phyloP scores from a whole-genome alignment of 345 rosid species.

The Pelargonium nanum region DNA sequence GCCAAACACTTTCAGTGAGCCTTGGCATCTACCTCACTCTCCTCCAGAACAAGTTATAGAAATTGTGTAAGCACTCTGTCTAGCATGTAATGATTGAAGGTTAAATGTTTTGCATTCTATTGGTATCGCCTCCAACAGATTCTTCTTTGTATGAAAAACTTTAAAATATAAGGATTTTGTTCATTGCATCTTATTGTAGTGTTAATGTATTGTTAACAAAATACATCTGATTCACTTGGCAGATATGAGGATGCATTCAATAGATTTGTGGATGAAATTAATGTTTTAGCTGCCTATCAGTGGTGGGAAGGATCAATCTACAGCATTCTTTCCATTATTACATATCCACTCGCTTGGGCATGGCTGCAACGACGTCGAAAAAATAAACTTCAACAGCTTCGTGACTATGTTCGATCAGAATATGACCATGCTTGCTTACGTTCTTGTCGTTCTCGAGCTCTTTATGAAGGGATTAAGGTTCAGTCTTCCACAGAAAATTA shows the following conservation, averaged over 20 bases:
- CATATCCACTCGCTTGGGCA: conserved; percentile 87
- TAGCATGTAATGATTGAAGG: not conserved
- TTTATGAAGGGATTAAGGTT: conserved; percentile 93
- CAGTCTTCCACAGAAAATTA: conserved; percentile 8
- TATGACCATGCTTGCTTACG: conserved; percentile 94
- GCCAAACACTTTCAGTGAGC: conserved; percentile 76
- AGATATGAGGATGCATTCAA: conserved; percentile 86
- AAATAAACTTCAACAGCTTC: conserved; percentile 75
- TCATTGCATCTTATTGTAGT: not conserved
- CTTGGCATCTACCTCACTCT: conserved; percentile 74
- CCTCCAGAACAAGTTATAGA: conserved; percentile 78
- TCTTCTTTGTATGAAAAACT: too few species aligned
- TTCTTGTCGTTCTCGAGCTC: conserved; percentile 93
- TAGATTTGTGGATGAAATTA: conserved; percentile 83
- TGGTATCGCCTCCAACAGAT: too few species aligned
- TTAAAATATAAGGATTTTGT: not conserved
- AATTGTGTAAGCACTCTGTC: conserved; percentile 57
- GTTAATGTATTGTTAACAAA: not conserved
- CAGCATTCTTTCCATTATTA: conserved; percentile 62
- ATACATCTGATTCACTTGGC: conserved; percentile 6
- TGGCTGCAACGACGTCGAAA: conserved; percentile 76
- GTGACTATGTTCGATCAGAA: conserved; percentile 90
- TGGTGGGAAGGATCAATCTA: conserved; percentile 95
- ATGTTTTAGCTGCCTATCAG: conserved; percentile 74
- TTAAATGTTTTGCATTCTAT: too few species aligned